Percentiles rank a stretch among this genome's conserved stretches.
Evolutionary conservation across 257 asterid species (phyloP).

Genomic region (Rhazya stricta): DNA sequence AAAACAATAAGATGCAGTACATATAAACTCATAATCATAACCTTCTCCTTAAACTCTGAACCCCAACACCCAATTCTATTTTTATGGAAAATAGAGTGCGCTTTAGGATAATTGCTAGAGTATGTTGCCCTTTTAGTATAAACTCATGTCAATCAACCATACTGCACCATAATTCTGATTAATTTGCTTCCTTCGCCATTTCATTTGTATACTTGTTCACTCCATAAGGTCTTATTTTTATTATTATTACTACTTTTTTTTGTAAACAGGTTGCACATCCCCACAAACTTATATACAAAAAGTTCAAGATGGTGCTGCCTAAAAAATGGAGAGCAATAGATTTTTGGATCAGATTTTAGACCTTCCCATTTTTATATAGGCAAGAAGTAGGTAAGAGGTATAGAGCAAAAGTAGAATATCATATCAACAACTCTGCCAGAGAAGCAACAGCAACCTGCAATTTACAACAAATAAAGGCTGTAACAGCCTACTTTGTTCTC

Average conservation of each 20-base stretch:
- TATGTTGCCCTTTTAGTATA: not conserved
- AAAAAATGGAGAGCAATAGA: not conserved
- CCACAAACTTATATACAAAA: not conserved
- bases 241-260: no score
- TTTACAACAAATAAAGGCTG: not conserved
- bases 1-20: not conserved
- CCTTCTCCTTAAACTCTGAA: not conserved
- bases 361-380: not conserved
- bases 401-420: not conserved
- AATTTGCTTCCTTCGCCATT: not conserved
- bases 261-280: not conserved
- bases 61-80: not conserved
- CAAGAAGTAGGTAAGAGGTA: not conserved
- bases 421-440: not conserved
- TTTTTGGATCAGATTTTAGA: not conserved
- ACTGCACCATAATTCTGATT: not conserved
- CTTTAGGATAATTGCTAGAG: no score
- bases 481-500: no score
- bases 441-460: not conserved
- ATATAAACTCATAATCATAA: not conserved
- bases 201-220: not conserved
- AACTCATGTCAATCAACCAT: not conserved
- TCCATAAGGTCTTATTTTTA: not conserved
- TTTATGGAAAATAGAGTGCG: no score
- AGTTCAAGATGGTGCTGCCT: not conserved